A percentile compares a stretch with the other conserved stretches of the same genome.
These are phyloP conservation scores for Friedmanniomyces simplex DNA, from an alignment of 495 filamentous ascomycete genomes.

Conservation along the genomic window DNA sequence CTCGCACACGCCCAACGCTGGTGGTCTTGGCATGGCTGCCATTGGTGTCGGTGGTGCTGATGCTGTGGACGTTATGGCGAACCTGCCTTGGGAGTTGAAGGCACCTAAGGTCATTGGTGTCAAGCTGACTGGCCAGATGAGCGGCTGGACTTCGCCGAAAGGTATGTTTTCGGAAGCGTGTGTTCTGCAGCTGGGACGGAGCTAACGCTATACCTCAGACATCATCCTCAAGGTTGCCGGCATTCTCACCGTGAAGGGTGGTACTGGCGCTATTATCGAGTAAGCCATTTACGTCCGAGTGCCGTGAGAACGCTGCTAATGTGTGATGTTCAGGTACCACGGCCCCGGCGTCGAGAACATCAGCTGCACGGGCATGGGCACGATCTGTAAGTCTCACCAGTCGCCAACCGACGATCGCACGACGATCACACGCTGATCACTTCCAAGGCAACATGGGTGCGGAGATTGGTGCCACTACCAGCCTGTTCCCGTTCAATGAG, in stretches of 20 bases:
- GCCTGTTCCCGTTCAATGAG: constrained; percentile 98
- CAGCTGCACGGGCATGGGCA: constrained; percentile 56
- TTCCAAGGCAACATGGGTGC: constrained; percentile 37
- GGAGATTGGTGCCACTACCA: constrained; percentile 94
- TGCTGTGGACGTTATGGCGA: constrained; percentile 97
- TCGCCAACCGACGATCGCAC: too few species aligned
- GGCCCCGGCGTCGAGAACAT: constrained; percentile 70
- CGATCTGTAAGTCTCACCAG: constrained; percentile 43
- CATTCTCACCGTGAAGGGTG: constrained; percentile 95
- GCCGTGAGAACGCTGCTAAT: neutral
- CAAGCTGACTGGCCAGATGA: constrained; percentile 78
- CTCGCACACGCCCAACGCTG: constrained; percentile 96
- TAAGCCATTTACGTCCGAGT: too few species aligned
- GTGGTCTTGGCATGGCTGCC: constrained; percentile 90
- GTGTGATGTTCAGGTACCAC: constrained; percentile 29
- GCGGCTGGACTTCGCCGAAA: constrained; percentile 92
- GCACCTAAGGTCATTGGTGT: constrained; percentile 96
- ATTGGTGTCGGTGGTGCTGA: constrained; percentile 99
- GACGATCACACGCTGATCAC: neutral
- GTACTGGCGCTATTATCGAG: constrained; percentile 93
- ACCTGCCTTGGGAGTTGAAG: constrained; percentile 96
- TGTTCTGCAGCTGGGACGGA: neutral
- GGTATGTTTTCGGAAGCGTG: constrained; percentile 33
- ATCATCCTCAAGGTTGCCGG: constrained; percentile 97
- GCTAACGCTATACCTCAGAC: constrained; percentile 41